These are phyloP conservation scores for Tremellales sp. DNA, from an alignment of 1,284 basidiomycete species.

Conservation along the genomic window DNA sequence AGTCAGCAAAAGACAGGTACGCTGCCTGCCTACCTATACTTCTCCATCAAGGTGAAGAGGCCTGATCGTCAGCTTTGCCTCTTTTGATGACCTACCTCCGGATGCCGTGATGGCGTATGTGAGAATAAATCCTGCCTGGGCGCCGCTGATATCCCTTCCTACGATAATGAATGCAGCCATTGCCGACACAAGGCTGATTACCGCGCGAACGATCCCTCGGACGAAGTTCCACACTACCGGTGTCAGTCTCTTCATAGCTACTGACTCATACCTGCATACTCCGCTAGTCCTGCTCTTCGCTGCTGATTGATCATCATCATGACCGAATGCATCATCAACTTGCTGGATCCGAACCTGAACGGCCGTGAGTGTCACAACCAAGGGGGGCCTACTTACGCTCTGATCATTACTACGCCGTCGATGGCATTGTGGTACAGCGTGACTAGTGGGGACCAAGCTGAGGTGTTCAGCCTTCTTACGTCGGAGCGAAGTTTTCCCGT, in stretches of 20 bases:
- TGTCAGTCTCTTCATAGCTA: background rate
- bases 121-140: slow-evolving; percentile 50
- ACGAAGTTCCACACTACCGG: slow-evolving; percentile 36
- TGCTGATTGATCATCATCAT: slow-evolving; percentile 37
- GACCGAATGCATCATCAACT: slow-evolving; percentile 40
- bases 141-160: slow-evolving; percentile 38
- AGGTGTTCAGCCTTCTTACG: slow-evolving; percentile 37
- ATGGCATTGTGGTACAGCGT: slow-evolving; percentile 50
- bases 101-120: slow-evolving; percentile 47
- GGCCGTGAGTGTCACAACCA: too few relatives aligned
- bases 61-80: slow-evolving; percentile 14
- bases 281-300: slow-evolving; percentile 31
- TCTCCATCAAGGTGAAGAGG: slow-evolving; percentile 35
- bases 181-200: slow-evolving; percentile 36
- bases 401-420: slow-evolving; percentile 50
- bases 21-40: slow-evolving; percentile 12
- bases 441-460: slow-evolving; percentile 48
- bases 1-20: too few relatives aligned
- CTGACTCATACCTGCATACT: slow-evolving; percentile 34
- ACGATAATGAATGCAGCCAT: slow-evolving; percentile 50
- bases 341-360: slow-evolving; percentile 34
- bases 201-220: slow-evolving; percentile 26
- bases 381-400: slow-evolving; percentile 41
- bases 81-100: slow-evolving; percentile 25
- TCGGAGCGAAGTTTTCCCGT: slow-evolving; percentile 43